Base-by-base conservation (phyloP, 2,329 filamentous ascomycete genomes). In the Xylaria sp. region DNA sequence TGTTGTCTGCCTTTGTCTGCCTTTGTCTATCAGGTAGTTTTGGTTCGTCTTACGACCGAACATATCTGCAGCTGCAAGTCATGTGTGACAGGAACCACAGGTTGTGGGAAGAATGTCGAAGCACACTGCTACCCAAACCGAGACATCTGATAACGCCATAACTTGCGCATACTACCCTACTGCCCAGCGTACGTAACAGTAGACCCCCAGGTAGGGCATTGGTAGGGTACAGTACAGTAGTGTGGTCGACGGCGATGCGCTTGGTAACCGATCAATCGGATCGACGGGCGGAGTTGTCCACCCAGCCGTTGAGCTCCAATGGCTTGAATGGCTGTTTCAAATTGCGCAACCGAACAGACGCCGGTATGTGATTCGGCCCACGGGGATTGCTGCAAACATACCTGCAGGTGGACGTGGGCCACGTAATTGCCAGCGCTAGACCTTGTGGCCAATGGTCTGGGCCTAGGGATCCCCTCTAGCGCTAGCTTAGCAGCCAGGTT, bases 281-380 rank as follows among this genome's bases (percentile, higher is more conserved):
- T 54, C 48, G 25, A 47, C 7, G 23, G 11, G 56, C 38, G 55
- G 17, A 21, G 23, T 41, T 51, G 41, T 29, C 48, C 43, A 37
- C 52, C 25, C 17, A 47, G 54, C 49, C 27, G 29, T 27, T 4
- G 21, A 56, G 44, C 6, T 35, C 37, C 23, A 38, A 44, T 52
- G 25, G 54, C 48, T 60, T 54, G 17, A 11, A 46, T 62, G 48
- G 47, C 44, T 40, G 64, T 64, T 66, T 62, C 61, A 57, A 57
- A 38, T 54, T 49, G 47, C 33, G 44, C 40, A 57, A 21, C 25
- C 25, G 23, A 41, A 44, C 40, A 43, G 55, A 29, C 54, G 19
- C 41, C 33, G 52, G 53, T 56, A 55, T 33, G 29, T 63, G 56
- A 63, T 65, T 65, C 59, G 64, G 48, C 62, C 62, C 64, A 66